phyloP scores from a whole-genome alignment of 352 stramenopile genomes.

The Pythium dissotocum region DNA sequence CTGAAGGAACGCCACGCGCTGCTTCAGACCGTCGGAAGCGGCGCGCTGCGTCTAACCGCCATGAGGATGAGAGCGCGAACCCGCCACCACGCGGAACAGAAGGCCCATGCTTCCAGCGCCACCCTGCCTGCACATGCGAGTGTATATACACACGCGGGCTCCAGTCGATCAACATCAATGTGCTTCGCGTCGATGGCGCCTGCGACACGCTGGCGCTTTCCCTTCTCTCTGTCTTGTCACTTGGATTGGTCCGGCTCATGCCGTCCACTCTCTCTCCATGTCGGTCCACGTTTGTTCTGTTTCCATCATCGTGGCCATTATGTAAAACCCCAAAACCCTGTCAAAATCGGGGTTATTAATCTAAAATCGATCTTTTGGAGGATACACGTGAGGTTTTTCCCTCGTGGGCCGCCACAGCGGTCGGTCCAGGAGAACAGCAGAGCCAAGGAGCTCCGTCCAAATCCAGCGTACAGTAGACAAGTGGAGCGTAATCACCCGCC shows the following conservation, averaged over 20 bases:
- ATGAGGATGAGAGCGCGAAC: too few species aligned
- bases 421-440: slow-evolving; percentile 1
- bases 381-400: neutral
- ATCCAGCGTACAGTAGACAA: neutral
- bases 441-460: neutral
- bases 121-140: too few species aligned
- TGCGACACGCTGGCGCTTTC: neutral
- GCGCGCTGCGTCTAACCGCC: neutral
- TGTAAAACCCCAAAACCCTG: slow-evolving; percentile 1
- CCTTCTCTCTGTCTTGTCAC: neutral
- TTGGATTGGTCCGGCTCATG: neutral
- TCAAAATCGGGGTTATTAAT: neutral
- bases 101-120: too few species aligned
- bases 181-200: neutral
- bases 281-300: neutral
- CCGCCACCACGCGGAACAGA: too few species aligned
- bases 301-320: slow-evolving; percentile 1
- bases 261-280: neutral
- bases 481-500: slow-evolving; percentile 1
- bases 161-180: neutral
- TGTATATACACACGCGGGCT: neutral
- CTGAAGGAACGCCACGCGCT: neutral
- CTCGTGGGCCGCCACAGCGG: neutral
- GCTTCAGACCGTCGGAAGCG: slow-evolving; percentile 1
- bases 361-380: neutral